Base-by-base conservation (phyloP, 2,329 filamentous ascomycete genomes). In the Ceratocystiopsis sp. region DNA sequence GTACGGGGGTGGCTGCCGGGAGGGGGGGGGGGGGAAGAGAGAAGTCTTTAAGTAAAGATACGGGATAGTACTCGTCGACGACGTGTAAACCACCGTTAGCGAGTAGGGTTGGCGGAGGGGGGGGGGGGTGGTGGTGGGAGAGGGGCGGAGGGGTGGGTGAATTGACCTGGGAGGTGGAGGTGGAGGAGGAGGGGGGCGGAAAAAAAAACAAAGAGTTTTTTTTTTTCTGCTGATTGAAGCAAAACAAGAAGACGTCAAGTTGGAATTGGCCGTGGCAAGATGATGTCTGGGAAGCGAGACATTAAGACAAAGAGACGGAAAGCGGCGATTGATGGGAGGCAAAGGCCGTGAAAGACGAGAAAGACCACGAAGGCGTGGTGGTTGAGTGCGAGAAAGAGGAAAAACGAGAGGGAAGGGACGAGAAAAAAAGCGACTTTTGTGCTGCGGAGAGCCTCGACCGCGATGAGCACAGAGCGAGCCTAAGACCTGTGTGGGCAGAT, bases 221-320 rank as follows among this genome's bases (percentile, higher is more conserved):
- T 4, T 8, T 29, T n/a, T n/a, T n/a, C 21, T 29, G 25, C 25
- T 29, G 25, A 29, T 29, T 29, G 25, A 29, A 10, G 25, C 25
- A 29, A 8, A 29, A 29, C 25, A 29, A 8, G 25, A 29, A 29
- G 25, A 29, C 25, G 25, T 29, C 25, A 29, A 10, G 7, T 29
- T 29, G 39, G 25, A 41, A 40, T 37, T 33, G 42, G 37, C 32
- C 21, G 33, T 39, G 16, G 33, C 13, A 34, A 34, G 33, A 34
- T 10, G 25, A 29, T 29, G 25, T 29, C 25, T 29, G 9, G 25
- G 25, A 29, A 29, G 25, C 25, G 25, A 42, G 25, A 35, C 39
- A 47, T 37, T 37, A 54, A 53, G 51, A 51, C 50, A 17, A 13
- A 36, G 33, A 40, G 34, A 36, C 5, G 10, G 10, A 11, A 29